phyloP scores from a whole-genome alignment of 257 asterid species.

The Nicotiana benthamiana region DNA sequence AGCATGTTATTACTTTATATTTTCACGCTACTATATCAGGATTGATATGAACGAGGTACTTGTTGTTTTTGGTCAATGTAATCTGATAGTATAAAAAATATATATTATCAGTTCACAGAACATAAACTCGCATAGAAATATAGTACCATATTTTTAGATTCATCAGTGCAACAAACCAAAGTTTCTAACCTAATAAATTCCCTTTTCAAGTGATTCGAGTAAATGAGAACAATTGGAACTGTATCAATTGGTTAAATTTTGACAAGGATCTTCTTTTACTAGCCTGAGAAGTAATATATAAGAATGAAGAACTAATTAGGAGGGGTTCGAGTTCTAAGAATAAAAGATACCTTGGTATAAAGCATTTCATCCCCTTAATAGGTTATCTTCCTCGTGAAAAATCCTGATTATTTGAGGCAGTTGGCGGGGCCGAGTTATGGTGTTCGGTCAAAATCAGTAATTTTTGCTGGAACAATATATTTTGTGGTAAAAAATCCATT shows the following conservation, averaged over 20 bases:
- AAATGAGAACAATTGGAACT: neutral
- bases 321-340: neutral
- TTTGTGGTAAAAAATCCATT: too few species aligned
- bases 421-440: too few species aligned
- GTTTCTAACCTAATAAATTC: neutral
- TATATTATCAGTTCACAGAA: too few species aligned
- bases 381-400: fast-evolving
- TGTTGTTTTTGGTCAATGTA: too few species aligned
- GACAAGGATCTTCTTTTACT: neutral
- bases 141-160: neutral
- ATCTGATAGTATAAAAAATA: too few species aligned
- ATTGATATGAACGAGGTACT: too few species aligned
- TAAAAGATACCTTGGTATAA: neutral
- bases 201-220: neutral
- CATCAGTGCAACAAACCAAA: neutral
- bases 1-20: too few species aligned
- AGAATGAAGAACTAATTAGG: neutral
- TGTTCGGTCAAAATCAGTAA: too few species aligned
- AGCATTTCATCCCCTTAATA: neutral
- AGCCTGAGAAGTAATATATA: neutral
- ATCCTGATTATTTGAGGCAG: neutral
- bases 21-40: too few species aligned
- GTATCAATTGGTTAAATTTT: neutral
- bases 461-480: too few species aligned
- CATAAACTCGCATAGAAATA: too few species aligned